Conservation (phyloP, 805 yeast species). For the Jamesozyma gamospora region DNA sequence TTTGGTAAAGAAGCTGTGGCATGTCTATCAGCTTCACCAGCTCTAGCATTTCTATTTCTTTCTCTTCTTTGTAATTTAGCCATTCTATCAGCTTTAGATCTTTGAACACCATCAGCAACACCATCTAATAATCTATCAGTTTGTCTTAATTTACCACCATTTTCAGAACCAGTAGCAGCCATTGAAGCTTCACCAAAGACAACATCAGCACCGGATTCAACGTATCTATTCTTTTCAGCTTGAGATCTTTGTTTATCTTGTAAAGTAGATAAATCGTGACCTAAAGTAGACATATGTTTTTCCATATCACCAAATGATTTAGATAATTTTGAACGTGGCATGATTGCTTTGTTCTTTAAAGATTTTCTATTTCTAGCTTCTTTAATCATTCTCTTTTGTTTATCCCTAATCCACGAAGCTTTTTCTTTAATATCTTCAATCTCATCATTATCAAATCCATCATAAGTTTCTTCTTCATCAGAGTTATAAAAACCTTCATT, state of each 20-base stretch:
- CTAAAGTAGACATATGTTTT: conserved; percentile 78
- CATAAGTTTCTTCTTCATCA: conserved; percentile 67
- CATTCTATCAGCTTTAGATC: conserved; percentile 79
- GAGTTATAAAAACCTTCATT: conserved; percentile 92
- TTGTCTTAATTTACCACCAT: conserved; percentile 43
- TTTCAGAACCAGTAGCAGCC: conserved; percentile 21
- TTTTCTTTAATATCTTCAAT: conserved; percentile 64
- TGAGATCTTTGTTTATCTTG: conserved; percentile 40
- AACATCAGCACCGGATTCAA: conserved; percentile 69
- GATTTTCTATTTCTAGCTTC: conserved; percentile 83
- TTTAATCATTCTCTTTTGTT: conserved; percentile 86
- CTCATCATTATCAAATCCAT: conserved; percentile 57
- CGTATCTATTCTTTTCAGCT: conserved; percentile 31
- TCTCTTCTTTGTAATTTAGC: conserved; percentile 86
- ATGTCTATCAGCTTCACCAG: conserved; percentile 95
- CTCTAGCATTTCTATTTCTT: conserved; percentile 83
- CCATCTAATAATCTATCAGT: conserved; percentile 80
- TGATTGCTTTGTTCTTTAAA: conserved; percentile 72
- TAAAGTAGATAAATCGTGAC: conserved; percentile 72
- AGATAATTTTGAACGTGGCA: conserved; percentile 83
- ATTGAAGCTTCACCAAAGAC: conserved; percentile 43
- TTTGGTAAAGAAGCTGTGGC: conserved; percentile 76
- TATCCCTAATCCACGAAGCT: conserved; percentile 92
- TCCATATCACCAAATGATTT: conserved; percentile 74
- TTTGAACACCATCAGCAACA: conserved; percentile 66